Evolutionary conservation across 2,329 filamentous ascomycete genomes (phyloP).

Genomic region (Fusarium sp.): DNA sequence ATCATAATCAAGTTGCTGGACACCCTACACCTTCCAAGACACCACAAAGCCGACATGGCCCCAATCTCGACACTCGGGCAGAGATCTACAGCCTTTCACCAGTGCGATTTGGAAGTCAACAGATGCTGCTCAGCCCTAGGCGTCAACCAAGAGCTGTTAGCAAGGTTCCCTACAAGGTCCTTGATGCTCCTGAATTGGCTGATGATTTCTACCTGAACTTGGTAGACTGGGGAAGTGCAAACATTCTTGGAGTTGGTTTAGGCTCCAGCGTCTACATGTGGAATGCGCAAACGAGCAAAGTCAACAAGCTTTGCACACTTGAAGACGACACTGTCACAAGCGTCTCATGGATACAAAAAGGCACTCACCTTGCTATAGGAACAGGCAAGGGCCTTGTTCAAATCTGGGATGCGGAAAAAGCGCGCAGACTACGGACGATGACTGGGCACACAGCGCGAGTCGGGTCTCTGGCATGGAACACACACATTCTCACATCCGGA

Average conservation of each 20-base stretch:
- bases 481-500: conserved; percentile 95
- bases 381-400: conserved; percentile 95
- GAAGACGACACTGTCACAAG: conserved; percentile 96
- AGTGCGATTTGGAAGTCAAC: conserved; percentile 92
- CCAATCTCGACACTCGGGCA: conserved; percentile 89
- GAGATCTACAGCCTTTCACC: conserved; percentile 97
- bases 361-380: conserved; percentile 94
- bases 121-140: conserved; percentile 90
- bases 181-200: conserved; percentile 94
- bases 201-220: conserved; percentile 99
- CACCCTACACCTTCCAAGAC: conserved; percentile 92
- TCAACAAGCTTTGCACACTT: conserved; percentile 94
- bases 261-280: conserved; percentile 98
- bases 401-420: conserved; percentile 95
- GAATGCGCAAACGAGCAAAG: conserved; percentile 92
- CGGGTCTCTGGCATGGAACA: conserved; percentile 96
- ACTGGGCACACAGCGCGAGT: conserved; percentile 95
- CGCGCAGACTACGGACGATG: conserved; percentile 92
- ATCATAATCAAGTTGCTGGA: conserved; percentile 79
- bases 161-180: conserved; percentile 97
- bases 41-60: conserved; percentile 87
- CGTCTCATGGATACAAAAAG: conserved; percentile 98
- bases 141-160: conserved; percentile 91
- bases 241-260: conserved; percentile 92
- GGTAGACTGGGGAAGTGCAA: conserved; percentile 97